Conservation (phyloP, 2,329 filamentous ascomycete genomes). For the Verticillium nubilum region DNA sequence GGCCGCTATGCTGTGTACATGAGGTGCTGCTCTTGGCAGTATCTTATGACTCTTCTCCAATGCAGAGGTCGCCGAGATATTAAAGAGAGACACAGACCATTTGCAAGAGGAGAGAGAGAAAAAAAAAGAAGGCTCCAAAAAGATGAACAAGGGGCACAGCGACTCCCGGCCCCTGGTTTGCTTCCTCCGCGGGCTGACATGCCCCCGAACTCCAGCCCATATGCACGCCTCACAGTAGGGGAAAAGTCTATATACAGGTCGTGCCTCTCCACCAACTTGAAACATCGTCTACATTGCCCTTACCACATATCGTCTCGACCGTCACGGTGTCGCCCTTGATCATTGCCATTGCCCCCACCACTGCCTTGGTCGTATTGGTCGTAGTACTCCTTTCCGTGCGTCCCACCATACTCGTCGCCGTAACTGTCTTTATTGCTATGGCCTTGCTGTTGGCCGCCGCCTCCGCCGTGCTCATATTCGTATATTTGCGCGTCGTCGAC, state of each 20-base stretch:
- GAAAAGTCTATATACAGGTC: neutral
- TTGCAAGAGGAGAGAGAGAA: neutral
- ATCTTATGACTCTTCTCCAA: neutral
- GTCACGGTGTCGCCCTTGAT: slow-evolving; percentile 24
- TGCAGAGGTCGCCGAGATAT: neutral
- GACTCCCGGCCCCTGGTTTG: neutral
- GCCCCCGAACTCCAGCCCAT: neutral
- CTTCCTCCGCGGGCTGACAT: neutral
- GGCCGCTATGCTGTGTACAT: neutral
- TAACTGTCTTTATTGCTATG: slow-evolving; percentile 36
- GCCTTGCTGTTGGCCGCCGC: slow-evolving; percentile 22
- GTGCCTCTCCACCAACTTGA: neutral
- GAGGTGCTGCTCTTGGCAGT: neutral
- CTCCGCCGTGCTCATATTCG: slow-evolving; percentile 43
- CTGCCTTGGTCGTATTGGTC: slow-evolving; percentile 20
- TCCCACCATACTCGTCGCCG: slow-evolving; percentile 28
- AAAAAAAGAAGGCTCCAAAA: neutral
- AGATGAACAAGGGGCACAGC: neutral
- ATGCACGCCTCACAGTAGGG: neutral
- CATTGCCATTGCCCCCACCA: slow-evolving; percentile 18
- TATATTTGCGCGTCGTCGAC: slow-evolving; percentile 48
- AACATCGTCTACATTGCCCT: slow-evolving; percentile 8
- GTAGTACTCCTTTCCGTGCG: slow-evolving; percentile 35
- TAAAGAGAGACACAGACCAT: neutral
- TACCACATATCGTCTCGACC: slow-evolving; percentile 38